Evolutionary conservation across 2,329 filamentous ascomycete species (phyloP).

Genomic region (Aspergillus tamarii): DNA sequence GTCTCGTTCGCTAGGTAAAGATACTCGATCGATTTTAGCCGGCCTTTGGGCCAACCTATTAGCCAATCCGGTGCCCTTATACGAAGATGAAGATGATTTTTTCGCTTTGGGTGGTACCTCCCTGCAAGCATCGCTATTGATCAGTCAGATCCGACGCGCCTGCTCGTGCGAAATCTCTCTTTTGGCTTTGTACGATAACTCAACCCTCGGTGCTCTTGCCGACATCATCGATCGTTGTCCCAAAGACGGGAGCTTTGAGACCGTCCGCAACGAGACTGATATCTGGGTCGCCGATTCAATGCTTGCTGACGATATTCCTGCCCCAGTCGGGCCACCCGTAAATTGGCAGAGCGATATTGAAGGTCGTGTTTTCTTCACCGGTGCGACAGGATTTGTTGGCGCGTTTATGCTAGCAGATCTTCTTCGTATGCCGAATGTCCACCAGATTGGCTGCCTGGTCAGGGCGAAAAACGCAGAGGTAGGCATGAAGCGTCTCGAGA

Average conservation of each 20-base stretch:
- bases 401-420: constrained; percentile 73
- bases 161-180: background rate
- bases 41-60: background rate
- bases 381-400: constrained; percentile 84
- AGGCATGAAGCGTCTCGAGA: constrained; percentile 8
- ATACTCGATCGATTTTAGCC: background rate
- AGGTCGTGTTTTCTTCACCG: constrained; percentile 69
- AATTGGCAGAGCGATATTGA: constrained; percentile 25
- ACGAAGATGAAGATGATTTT: background rate
- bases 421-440: constrained; percentile 56
- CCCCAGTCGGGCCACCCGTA: background rate
- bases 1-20: background rate
- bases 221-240: no score
- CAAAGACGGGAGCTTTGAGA: no score
- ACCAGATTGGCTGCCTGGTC: constrained; percentile 70
- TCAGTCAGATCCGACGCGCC: background rate
- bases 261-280: background rate
- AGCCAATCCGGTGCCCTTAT: background rate
- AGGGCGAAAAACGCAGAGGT: constrained; percentile 59
- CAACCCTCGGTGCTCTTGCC: no score
- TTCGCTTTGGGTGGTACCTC: background rate
- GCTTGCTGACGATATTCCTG: background rate
- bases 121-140: background rate
- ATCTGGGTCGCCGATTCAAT: background rate
- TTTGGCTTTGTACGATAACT: no score